These are phyloP conservation scores for Geotrichum fermentans DNA, from an alignment of 1,139 yeast genomes.

Conservation along the genomic window DNA sequence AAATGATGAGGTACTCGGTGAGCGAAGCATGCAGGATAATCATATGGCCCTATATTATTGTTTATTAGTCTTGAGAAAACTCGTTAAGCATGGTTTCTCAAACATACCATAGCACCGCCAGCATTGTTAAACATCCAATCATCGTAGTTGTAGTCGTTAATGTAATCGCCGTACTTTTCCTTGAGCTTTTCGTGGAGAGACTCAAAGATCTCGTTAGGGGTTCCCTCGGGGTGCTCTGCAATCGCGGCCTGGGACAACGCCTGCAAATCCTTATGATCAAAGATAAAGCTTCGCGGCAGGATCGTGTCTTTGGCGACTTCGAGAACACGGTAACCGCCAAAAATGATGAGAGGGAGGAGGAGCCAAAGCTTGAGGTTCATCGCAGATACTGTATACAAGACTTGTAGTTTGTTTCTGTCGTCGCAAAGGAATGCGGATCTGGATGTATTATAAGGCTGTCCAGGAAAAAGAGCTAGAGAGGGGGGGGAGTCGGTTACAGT, in stretches of 20 bases:
- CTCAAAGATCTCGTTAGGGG: slow-evolving; percentile 51
- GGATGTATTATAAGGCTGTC: not conserved
- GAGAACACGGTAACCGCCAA: slow-evolving; percentile 7
- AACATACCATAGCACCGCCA: slow-evolving; percentile 83
- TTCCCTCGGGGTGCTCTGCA: slow-evolving; percentile 51
- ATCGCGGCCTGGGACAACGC: slow-evolving; percentile 46
- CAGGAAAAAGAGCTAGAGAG: not conserved
- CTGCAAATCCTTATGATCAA: slow-evolving; percentile 48
- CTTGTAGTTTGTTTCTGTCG: not conserved
- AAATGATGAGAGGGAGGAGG: slow-evolving; percentile 8
- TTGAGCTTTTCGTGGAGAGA: slow-evolving; percentile 59
- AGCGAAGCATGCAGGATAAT: slow-evolving; percentile 92
- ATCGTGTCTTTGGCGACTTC: slow-evolving; percentile 23
- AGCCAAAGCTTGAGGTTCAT: slow-evolving; percentile 12
- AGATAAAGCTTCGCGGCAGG: slow-evolving; percentile 60
- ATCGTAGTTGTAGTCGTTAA: slow-evolving; percentile 64
- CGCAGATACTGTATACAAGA: not conserved
- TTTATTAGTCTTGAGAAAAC: not conserved
- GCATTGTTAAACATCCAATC: slow-evolving; percentile 97
- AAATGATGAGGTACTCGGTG: slow-evolving; percentile 82
- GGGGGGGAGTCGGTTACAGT: not conserved
- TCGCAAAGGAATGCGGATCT: not conserved
- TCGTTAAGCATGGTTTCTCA: not conserved
- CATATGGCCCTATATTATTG: slow-evolving; percentile 61
- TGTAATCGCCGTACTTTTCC: slow-evolving; percentile 59